phyloP scores from a whole-genome alignment of 78 protist species.

The Dictyostelium brefeldianum region DNA sequence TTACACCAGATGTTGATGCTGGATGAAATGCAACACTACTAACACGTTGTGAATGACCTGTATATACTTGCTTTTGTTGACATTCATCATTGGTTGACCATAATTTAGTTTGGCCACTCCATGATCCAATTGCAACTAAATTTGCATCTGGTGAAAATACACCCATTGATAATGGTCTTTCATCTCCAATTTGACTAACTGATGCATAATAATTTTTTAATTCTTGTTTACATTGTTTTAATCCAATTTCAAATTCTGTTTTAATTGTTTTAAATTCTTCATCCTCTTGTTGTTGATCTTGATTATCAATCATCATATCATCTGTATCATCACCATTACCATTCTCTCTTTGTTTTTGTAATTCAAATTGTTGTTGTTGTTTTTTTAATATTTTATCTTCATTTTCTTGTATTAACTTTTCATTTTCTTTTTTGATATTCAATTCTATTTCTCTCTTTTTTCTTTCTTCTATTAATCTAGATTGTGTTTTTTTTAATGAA shows the following conservation, averaged over 20 bases:
- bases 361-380: background rate
- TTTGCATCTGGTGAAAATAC: conserved; percentile 55
- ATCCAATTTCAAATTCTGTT: conserved; percentile 19
- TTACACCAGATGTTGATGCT: background rate
- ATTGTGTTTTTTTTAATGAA: conserved; percentile 15
- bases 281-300: background rate
- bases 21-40: conserved; percentile 43
- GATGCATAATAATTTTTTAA: conserved; percentile 17
- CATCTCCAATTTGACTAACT: conserved; percentile 78
- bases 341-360: background rate
- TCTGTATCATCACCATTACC: background rate
- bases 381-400: background rate
- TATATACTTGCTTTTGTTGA: background rate
- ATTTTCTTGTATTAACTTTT: background rate
- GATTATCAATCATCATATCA: background rate
- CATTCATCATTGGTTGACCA: conserved; percentile 29
- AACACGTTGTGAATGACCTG: conserved; percentile 62
- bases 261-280: background rate
- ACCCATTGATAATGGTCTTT: conserved; percentile 47
- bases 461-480: background rate
- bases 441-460: background rate
- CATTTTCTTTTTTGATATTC: background rate
- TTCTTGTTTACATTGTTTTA: background rate
- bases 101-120: conserved; percentile 78
- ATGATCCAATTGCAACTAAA: conserved; percentile 49